Evolutionary conservation across 441 rosid genomes (phyloP), one percentile per base, ranked within the genome.

Genomic region (Isatis lusitanica): DNA sequence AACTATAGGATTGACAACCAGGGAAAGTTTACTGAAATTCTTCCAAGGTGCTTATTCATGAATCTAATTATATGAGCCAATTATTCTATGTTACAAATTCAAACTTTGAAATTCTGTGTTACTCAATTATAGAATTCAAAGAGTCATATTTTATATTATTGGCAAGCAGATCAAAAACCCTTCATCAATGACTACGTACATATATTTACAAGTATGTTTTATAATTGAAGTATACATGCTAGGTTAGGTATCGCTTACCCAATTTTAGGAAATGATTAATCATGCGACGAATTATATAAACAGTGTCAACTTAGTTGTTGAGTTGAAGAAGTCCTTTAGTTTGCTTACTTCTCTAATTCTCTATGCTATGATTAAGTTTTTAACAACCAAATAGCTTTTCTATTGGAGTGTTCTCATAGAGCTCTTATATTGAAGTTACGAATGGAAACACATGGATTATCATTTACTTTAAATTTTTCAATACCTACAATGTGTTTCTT

Each of bases 131-230:
- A 26, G 4, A 30, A 59, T 47, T n/a, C 9, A 70, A 36, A 59
- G 48, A 70, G 24, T 70, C 31, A 21, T n/a, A 33, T 59, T 58
- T 44, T 55, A 31, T 55, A 55, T n/a, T 30, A 55, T 28, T n/a
- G 18, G 50, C 48, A 21, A 61, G 12, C 50, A 13, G 39, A 61
- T 61, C 50, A 61, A 40, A 61, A 26, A 40, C 24, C 12, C 3
- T 18, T 60, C 48, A 12, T 7, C 13, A 39, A 12, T 60, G 15
- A 18, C 26, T 59, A 39, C n/a, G 12, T 56, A 18, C n/a, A 21
- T 56, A 18, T 50, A 11, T n/a, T 13, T 43, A 43, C 42, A 6
- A 46, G 21, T 15, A 50, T 51, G 11, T 57, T 31, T n/a, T 31
- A n/a, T n/a, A 30, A 15, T 33, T 13, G 8, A 35, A 33, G 4